Evolutionary conservation across 768 basidiomycete species (phyloP).

Genomic region (Filobasidium floriforme): DNA sequence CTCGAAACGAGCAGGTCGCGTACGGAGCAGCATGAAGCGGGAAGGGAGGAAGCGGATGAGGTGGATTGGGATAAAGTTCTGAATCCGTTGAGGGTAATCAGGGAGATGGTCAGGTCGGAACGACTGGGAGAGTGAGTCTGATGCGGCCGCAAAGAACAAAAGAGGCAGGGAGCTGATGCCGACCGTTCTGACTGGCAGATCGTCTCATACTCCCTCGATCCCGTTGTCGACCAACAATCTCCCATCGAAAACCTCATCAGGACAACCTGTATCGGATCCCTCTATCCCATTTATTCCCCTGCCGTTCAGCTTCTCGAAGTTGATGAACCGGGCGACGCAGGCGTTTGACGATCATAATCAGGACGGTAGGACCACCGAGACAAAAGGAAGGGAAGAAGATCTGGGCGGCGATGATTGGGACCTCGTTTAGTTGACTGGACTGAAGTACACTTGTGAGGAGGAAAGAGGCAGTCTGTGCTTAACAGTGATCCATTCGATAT

Average conservation of each 20-base stretch:
- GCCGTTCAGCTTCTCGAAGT: not conserved
- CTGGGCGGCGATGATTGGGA: constrained; percentile 20
- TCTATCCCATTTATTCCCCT: not conserved
- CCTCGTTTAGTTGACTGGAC: constrained; percentile 10
- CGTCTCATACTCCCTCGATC: not conserved
- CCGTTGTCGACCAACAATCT: not conserved
- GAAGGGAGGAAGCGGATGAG: not conserved
- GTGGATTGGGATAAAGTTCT: constrained; percentile 1
- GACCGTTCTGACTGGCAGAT: not conserved
- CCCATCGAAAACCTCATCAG: not conserved
- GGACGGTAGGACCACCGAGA: not conserved
- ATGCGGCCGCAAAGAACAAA: not conserved
- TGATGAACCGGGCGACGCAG: not conserved
- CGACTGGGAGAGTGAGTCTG: constrained; percentile 12
- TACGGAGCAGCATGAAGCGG: not conserved
- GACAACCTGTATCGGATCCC: not conserved
- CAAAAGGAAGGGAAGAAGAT: not conserved
- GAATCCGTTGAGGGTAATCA: constrained; percentile 12
- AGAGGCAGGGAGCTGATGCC: too few relatives aligned
- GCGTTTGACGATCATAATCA: constrained; percentile 13
- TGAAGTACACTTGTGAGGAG: too few relatives aligned
- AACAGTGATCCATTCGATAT: too few relatives aligned
- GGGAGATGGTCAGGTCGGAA: constrained; percentile 1
- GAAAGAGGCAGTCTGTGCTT: too few relatives aligned
- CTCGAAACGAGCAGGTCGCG: too few relatives aligned